Evolutionary conservation across 2,329 filamentous ascomycete genomes (phyloP), one percentile per base, ranked within the genome.

Genomic region (Colletotrichum spaethianum): DNA sequence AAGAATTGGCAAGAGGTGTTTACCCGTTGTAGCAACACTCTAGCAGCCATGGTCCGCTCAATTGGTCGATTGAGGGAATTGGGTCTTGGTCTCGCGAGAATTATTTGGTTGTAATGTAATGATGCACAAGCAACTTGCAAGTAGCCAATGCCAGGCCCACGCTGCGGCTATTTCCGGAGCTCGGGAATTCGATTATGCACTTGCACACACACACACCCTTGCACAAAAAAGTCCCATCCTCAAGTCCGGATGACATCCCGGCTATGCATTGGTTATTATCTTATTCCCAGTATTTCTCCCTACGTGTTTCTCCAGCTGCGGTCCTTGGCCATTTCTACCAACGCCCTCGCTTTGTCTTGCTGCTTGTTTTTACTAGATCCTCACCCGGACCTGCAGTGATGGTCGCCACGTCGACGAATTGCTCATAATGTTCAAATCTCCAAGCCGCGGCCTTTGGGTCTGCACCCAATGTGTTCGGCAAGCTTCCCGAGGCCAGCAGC

Each of bases 11-110:
- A 33, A 46, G 26, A 42, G 60, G 18, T 12, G 56, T 83, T 80
- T 79, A 90, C 88, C 86, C 84, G 85, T 82, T 85, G 86, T 78
- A 90, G 82, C 81, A 90, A 83, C 82, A 89, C 83, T 89, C 88
- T 87, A 79, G 88, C 86, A 83, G 88, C 88, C 88, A 90, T 90
- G 81, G 80, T 86, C 79, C 78, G 80, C 82, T 84, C 85, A 86
- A 86, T 87, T 85, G 85, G 82, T 76, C 68, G 73, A 70, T 71
- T 75, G 73, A 74, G 73, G 73, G 67, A 74, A 72, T 74, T 72
- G 68, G 73, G 42, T 65, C 33, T 72, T 67, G 73, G 61, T 73
- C 68, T 75, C 63, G 70, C 72, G 73, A 74, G 72, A 75, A 75
- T 72, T 68, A 64, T 75, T 72, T 74, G 64, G 50, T 72, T 63